These are phyloP conservation scores for Pestalotiopsis sp. DNA, from an alignment of 2,329 filamentous ascomycete species.

Conservation along the genomic window DNA sequence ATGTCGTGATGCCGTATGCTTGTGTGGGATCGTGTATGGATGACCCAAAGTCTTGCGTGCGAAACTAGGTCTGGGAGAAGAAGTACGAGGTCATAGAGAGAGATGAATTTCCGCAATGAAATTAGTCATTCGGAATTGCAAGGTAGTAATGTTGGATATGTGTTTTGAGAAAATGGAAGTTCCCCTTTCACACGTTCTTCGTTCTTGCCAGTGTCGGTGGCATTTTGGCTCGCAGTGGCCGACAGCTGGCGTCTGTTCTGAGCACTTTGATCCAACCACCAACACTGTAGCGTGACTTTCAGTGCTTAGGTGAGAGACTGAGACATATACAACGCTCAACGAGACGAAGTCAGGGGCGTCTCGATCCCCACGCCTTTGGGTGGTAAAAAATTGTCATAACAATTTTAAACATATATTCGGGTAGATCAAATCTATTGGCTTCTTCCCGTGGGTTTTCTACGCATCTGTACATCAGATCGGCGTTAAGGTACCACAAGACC, in stretches of 20 bases:
- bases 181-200: neutral
- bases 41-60: neutral
- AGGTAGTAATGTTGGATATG: too few relatives aligned
- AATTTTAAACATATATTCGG: neutral
- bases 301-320: neutral
- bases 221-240: neutral
- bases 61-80: too few relatives aligned
- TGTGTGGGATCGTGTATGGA: neutral
- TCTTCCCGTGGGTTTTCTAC: neutral
- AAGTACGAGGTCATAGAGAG: too few relatives aligned
- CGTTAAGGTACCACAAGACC: neutral
- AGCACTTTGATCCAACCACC: neutral
- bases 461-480: neutral
- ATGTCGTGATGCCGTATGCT: neutral
- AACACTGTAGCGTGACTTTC: neutral
- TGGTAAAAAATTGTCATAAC: neutral
- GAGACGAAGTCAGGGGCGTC: neutral
- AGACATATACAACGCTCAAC: neutral
- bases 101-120: too few relatives aligned
- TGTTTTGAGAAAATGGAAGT: too few relatives aligned
- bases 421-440: neutral
- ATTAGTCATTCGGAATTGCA: too few relatives aligned
- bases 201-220: neutral
- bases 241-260: neutral
- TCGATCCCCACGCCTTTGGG: neutral